Percentiles rank a stretch among this genome's conserved stretches.
These are phyloP conservation scores for Cryphonectria japonica DNA, from an alignment of 2,329 filamentous ascomycete genomes.

Conservation along the genomic window DNA sequence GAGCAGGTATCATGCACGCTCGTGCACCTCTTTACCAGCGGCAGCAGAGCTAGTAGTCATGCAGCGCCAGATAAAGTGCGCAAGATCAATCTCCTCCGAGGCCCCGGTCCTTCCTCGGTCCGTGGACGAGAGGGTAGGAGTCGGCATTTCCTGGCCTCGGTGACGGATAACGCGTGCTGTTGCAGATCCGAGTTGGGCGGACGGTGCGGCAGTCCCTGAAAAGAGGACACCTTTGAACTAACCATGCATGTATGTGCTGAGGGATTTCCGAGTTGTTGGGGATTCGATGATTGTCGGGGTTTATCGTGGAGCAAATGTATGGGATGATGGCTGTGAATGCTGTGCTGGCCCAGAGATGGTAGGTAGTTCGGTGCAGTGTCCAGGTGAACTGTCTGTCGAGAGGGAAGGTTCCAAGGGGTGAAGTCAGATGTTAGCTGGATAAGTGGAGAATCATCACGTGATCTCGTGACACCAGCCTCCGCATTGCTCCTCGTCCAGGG, in stretches of 20 bases:
- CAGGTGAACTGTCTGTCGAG: not conserved
- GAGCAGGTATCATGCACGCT: conserved; percentile 20
- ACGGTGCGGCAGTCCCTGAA: conserved; percentile 26
- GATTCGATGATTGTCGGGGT: not conserved
- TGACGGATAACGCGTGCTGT: conserved; percentile 26
- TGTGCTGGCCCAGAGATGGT: not conserved
- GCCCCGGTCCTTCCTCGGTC: conserved; percentile 29
- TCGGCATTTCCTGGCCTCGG: conserved; percentile 17
- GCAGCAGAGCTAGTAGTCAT: conserved; percentile 28
- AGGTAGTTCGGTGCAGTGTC: not conserved
- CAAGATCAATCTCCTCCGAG: conserved; percentile 15
- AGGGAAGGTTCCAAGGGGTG: not conserved
- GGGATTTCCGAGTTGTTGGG: not conserved
- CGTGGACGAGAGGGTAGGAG: conserved; percentile 21
- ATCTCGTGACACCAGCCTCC: conserved; percentile 8
- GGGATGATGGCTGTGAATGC: not conserved
- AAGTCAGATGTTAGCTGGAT: not conserved
- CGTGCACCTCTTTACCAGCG: not conserved
- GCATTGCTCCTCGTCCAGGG: not conserved
- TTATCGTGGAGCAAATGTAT: not conserved
- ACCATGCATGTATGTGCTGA: conserved; percentile 25
- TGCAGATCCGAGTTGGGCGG: conserved; percentile 25
- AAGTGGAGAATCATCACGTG: conserved; percentile 14
- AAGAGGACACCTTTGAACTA: conserved; percentile 31
- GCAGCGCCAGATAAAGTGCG: conserved; percentile 4